Conservation (phyloP, 192 early-diverging fungal genomes). For the Podila horticola region DNA sequence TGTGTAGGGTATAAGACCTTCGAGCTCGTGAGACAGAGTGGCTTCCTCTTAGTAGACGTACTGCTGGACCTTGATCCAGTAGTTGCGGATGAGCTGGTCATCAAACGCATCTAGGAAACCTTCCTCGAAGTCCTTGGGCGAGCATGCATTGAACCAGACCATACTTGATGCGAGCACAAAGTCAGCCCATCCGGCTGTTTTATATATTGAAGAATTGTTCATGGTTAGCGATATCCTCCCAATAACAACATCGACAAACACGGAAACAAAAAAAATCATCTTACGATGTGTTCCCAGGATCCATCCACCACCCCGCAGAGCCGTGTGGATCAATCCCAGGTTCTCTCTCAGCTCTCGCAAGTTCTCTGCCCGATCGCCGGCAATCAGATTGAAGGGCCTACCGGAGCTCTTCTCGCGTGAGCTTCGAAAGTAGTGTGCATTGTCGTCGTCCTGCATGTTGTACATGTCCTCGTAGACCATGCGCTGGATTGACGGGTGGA, state of each 20-base stretch:
- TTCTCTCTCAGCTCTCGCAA: conserved; percentile 30
- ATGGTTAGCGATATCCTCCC: no score
- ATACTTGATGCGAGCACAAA: conserved; percentile 49
- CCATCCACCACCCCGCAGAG: conserved; percentile 32
- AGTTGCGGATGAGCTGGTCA: conserved; percentile 43
- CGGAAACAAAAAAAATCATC: background rate
- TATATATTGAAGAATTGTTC: no score
- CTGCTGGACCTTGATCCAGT: conserved; percentile 48
- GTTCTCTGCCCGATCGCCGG: conserved; percentile 24
- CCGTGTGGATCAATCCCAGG: conserved; percentile 27
- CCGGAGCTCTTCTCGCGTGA: conserved; percentile 53
- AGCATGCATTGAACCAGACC: conserved; percentile 33
- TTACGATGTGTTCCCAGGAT: conserved; percentile 55
- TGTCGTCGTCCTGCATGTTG: conserved; percentile 20
- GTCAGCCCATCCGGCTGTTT: conserved; percentile 55
- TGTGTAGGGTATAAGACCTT: no score
- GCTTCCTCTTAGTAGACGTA: conserved; percentile 19
- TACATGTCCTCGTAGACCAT: conserved; percentile 44
- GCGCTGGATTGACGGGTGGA: conserved; percentile 37
- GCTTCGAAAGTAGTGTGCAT: conserved; percentile 48
- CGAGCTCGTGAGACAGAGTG: no score
- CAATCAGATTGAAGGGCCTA: conserved; percentile 35
- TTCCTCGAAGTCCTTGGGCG: conserved; percentile 49
- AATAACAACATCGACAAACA: background rate
- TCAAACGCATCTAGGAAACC: conserved; percentile 38